Percentiles rank a stretch among this genome's conserved stretches.
Conservation (phyloP, 345 rosid species). For the Lumnitzera racemosa region DNA sequence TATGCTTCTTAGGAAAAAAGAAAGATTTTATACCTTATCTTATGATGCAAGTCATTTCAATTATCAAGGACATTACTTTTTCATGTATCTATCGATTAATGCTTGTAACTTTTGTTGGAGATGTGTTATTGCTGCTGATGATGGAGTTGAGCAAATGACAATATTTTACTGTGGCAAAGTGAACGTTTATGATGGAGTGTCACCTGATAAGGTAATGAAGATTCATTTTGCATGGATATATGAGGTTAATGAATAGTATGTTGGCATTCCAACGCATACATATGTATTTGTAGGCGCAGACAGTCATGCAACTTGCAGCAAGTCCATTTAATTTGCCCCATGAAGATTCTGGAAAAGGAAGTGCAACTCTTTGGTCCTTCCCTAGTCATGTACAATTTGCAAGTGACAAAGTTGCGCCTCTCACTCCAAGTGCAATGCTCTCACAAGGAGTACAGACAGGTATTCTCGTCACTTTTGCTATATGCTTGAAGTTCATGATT, state of each 20-base stretch:
- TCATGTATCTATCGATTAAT: constrained; percentile 7
- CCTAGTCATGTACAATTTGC: constrained; percentile 30
- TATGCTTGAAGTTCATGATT: neutral
- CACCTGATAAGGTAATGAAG: constrained; percentile 74
- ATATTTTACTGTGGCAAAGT: constrained; percentile 92
- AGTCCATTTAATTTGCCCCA: constrained; percentile 46
- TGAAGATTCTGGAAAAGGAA: constrained; percentile 31
- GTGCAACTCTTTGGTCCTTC: constrained; percentile 25
- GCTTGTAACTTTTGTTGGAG: constrained; percentile 29
- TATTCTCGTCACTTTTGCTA: constrained; percentile 16
- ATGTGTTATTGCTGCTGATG: constrained; percentile 37
- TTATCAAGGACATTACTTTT: too few species aligned
- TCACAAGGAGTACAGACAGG: constrained; percentile 48
- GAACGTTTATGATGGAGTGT: constrained; percentile 77
- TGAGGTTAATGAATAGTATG: constrained; percentile 23
- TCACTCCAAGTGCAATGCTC: constrained; percentile 29
- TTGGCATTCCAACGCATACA: constrained; percentile 31
- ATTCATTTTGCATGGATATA: constrained; percentile 28
- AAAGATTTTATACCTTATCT: neutral
- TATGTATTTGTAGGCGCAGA: constrained; percentile 67
- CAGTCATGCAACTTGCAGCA: constrained; percentile 81
- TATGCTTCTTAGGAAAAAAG: neutral
- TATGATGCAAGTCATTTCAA: neutral
- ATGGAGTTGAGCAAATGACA: constrained; percentile 62
- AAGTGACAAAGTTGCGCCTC: constrained; percentile 20